Evolutionary conservation across 805 yeast species (phyloP).

Genomic region (Metschnikowia vanudenii): DNA sequence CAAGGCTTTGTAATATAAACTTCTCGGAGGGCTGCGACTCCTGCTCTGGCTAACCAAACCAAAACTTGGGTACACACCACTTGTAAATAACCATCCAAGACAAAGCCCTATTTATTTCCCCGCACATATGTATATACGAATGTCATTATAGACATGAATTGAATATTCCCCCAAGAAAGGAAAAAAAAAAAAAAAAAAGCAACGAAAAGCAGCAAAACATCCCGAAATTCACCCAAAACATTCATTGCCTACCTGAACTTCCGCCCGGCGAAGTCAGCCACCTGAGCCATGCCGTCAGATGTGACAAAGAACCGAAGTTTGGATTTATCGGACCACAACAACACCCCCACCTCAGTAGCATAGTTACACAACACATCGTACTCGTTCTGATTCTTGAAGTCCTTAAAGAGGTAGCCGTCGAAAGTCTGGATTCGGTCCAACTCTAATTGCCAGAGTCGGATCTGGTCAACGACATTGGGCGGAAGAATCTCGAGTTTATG

Average conservation of each 20-base stretch:
- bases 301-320: slow-evolving; percentile 81
- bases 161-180: neutral
- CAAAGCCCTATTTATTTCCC: neutral
- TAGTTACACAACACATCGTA: slow-evolving; percentile 69
- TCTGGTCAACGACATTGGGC: slow-evolving; percentile 96
- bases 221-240: no score
- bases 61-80: neutral
- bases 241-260: slow-evolving; percentile 25
- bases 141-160: neutral
- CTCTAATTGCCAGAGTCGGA: slow-evolving; percentile 93
- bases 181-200: neutral
- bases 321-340: slow-evolving; percentile 78
- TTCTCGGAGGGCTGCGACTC: slow-evolving; percentile 24
- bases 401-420: slow-evolving; percentile 85
- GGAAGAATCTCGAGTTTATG: slow-evolving; percentile 69
- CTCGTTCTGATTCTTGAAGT: slow-evolving; percentile 75
- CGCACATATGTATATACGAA: no score
- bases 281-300: slow-evolving; percentile 79
- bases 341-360: slow-evolving; percentile 88
- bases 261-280: slow-evolving; percentile 87
- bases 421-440: slow-evolving; percentile 85
- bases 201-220: no score
- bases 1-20: slow-evolving; percentile 31
- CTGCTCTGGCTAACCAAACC: slow-evolving; percentile 23
- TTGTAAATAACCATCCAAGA: slow-evolving; percentile 6